phyloP scores from a whole-genome alignment of 805 yeast genomes.

The Kodamaea leandrae region DNA sequence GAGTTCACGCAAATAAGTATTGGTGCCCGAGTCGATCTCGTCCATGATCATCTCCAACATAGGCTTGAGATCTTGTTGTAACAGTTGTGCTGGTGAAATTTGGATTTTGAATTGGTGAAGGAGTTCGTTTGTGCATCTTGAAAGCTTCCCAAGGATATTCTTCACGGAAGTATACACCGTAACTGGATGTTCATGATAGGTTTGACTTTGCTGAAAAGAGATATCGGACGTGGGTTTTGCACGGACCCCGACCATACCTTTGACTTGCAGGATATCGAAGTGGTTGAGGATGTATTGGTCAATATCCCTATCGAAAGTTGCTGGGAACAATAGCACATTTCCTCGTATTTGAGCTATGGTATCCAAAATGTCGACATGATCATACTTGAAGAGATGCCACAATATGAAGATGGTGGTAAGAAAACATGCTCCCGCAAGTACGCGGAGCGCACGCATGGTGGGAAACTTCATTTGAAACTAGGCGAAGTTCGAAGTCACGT shows the following conservation, averaged over 20 bases:
- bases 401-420: neutral
- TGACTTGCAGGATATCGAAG: neutral
- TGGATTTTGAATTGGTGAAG: constrained; percentile 1
- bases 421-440: constrained; percentile 1
- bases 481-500: too few relatives aligned
- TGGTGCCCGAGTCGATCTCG: constrained; percentile 3
- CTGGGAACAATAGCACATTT: constrained; percentile 3
- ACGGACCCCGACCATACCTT: neutral
- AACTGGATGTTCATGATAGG: constrained; percentile 1
- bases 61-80: constrained; percentile 6
- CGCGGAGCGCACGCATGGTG: neutral
- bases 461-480: neutral
- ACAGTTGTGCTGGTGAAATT: constrained; percentile 1
- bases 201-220: neutral
- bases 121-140: constrained; percentile 3
- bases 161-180: constrained; percentile 6
- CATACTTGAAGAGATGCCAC: constrained; percentile 2
- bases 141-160: neutral
- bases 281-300: neutral
- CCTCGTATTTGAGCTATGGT: neutral
- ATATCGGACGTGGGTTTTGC: neutral
- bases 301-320: constrained; percentile 3
- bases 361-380: neutral
- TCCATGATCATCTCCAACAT: constrained; percentile 2
- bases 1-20: constrained; percentile 6